Percentiles rank a stretch among this genome's conserved stretches.
Evolutionary conservation across 2,329 filamentous ascomycete genomes (phyloP).

Genomic region (Parascedosporium putredinis): DNA sequence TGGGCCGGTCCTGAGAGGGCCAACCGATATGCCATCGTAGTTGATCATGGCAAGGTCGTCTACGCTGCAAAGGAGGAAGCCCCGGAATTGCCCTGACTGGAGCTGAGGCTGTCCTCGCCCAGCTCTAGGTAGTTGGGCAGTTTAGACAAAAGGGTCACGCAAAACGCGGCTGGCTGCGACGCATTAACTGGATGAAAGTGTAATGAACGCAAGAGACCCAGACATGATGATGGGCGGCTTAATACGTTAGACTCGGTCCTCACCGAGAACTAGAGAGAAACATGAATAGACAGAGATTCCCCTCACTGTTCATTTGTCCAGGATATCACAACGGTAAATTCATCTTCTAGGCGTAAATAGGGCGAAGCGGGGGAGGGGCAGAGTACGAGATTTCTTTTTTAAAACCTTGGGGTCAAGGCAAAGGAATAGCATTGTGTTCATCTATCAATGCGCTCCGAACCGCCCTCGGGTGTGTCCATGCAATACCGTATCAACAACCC

Average conservation of each 20-base stretch:
- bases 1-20: constrained; percentile 69
- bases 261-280: not conserved
- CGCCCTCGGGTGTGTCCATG: constrained; percentile 13
- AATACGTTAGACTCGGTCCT: not conserved
- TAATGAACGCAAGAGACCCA: not conserved
- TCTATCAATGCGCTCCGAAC: constrained; percentile 27
- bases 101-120: constrained; percentile 42
- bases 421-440: constrained; percentile 18
- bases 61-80: constrained; percentile 67
- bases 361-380: not conserved
- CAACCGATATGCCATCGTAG: constrained; percentile 66
- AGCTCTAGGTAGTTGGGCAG: constrained; percentile 32
- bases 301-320: not conserved
- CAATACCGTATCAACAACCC: constrained; percentile 15
- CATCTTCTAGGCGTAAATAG: not conserved
- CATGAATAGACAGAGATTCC: not conserved
- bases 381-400: constrained; percentile 8
- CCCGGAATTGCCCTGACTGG: constrained; percentile 35
- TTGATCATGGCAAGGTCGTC: constrained; percentile 73
- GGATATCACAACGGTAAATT: not conserved
- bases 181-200: not conserved
- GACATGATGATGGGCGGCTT: not conserved
- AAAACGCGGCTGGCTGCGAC: too few species aligned
- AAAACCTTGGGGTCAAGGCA: constrained; percentile 6
- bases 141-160: too few species aligned